These are phyloP conservation scores for Begonia loranthoides DNA, from an alignment of 306 rosid species.

Conservation along the genomic window DNA sequence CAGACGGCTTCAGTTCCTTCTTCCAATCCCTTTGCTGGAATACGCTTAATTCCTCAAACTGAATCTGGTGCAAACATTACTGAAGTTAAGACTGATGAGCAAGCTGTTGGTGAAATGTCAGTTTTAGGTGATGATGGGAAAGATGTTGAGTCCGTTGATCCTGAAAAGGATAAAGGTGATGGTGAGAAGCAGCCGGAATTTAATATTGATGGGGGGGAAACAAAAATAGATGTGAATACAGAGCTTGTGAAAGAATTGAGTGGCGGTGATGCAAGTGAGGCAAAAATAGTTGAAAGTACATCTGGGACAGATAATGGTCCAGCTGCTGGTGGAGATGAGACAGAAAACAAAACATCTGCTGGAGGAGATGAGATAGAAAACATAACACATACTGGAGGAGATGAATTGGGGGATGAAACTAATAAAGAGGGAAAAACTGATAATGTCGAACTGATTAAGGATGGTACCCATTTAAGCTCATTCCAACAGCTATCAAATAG, in stretches of 20 bases:
- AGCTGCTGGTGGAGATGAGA: constrained; percentile 12
- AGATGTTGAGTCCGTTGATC: constrained; percentile 10
- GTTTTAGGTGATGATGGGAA: constrained; percentile 18
- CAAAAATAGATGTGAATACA: constrained; percentile 20
- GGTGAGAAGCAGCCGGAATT: constrained; percentile 25
- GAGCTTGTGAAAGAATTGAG: constrained; percentile 15
- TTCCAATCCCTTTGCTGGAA: constrained; percentile 78
- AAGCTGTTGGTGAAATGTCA: constrained; percentile 18
- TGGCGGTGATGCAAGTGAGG: constrained; percentile 16
- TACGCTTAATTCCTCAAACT: constrained; percentile 41
- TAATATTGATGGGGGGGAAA: constrained; percentile 20
- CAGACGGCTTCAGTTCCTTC: constrained; percentile 38
- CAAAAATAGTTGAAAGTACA: constrained; percentile 4
- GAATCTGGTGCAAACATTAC: constrained; percentile 23
- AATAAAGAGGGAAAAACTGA: constrained; percentile 33
- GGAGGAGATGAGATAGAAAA: constrained; percentile 11
- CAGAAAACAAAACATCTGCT: constrained; percentile 6
- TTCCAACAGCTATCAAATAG: constrained; percentile 80
- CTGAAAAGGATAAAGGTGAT: constrained; percentile 21
- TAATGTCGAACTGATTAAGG: constrained; percentile 30
- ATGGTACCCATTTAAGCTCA: constrained; percentile 51
- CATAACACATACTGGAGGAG: constrained; percentile 11
- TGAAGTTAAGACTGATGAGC: constrained; percentile 27
- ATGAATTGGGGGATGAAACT: constrained; percentile 22
- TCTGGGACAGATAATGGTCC: constrained; percentile 18